These are phyloP conservation scores for Dryas alaskensis DNA, from an alignment of 306 rosid genomes.

Conservation along the genomic window DNA sequence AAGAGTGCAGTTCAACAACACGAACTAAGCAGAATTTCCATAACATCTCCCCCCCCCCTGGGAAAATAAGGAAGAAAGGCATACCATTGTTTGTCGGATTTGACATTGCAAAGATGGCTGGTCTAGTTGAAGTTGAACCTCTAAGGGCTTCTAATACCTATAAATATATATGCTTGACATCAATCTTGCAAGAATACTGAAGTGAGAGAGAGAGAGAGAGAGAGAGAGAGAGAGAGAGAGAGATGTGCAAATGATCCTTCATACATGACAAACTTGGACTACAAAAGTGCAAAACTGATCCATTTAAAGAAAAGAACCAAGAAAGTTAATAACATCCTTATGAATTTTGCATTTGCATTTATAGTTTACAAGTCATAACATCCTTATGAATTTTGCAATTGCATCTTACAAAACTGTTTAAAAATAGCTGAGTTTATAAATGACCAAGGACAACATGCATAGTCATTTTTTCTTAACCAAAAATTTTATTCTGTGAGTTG, in stretches of 20 bases:
- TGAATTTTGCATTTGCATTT: neutral
- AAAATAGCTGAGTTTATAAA: neutral
- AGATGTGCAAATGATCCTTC: neutral
- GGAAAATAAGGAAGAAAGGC: neutral
- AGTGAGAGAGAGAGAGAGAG: neutral
- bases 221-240: neutral
- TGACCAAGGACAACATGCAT: neutral
- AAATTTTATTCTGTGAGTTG: neutral
- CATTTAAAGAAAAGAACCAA: neutral
- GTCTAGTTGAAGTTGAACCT: constrained; percentile 92
- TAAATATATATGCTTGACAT: constrained; percentile 25
- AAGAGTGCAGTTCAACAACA: constrained; percentile 15
- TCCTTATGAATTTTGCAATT: neutral
- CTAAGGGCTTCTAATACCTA: constrained; percentile 92
- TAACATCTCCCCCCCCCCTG: neutral
- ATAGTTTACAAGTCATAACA: neutral
- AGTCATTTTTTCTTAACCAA: neutral
- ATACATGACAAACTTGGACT: neutral
- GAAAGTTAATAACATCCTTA: neutral
- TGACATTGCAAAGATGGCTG: constrained; percentile 99
- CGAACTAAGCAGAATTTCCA: constrained; percentile 13
- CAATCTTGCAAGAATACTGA: constrained; percentile 21
- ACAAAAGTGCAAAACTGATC: neutral
- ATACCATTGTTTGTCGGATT: constrained; percentile 95
- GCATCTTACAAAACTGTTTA: neutral